Evolutionary conservation across 2,329 filamentous ascomycete species (phyloP).

Genomic region (Coleophoma eucalyptorum): DNA sequence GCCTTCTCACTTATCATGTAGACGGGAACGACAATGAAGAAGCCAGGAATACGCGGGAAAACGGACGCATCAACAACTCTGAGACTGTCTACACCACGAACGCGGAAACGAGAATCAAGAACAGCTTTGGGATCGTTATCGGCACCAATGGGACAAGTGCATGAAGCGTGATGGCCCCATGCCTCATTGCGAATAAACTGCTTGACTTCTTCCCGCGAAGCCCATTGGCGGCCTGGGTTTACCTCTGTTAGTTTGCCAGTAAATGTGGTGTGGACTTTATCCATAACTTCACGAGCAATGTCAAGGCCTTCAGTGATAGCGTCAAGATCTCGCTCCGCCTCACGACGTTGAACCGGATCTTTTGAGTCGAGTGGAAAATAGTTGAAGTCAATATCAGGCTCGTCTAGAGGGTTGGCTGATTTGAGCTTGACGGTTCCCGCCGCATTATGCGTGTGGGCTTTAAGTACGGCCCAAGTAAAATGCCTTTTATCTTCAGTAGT

Average conservation of each 20-base stretch:
- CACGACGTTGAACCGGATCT: constrained; percentile 10
- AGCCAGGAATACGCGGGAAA: constrained; percentile 48
- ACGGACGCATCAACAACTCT: constrained; percentile 57
- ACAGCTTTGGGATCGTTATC: constrained; percentile 44
- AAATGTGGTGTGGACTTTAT: constrained; percentile 32
- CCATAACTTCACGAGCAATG: constrained; percentile 27
- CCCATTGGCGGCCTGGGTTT: constrained; percentile 35
- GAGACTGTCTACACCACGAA: constrained; percentile 31
- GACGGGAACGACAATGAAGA: constrained; percentile 44
- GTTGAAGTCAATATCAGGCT: constrained; percentile 59
- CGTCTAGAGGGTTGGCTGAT: constrained; percentile 59
- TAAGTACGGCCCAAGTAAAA: constrained; percentile 31
- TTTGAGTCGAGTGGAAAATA: constrained; percentile 39
- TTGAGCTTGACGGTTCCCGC: constrained; percentile 58
- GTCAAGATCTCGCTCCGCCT: constrained; percentile 29
- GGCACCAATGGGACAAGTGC: constrained; percentile 44
- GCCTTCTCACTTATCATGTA: constrained; percentile 60
- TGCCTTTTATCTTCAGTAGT: constrained; percentile 37
- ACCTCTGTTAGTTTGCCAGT: constrained; percentile 34
- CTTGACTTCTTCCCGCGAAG: constrained; percentile 28
- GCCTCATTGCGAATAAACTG: constrained; percentile 44
- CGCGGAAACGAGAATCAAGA: constrained; percentile 32
- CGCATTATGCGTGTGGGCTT: constrained; percentile 57
- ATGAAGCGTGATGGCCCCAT: constrained; percentile 55
- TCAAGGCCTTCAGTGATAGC: constrained; percentile 33